Evolutionary conservation across 169 alveolate species (phyloP), one percentile per base, ranked within the genome.

Genomic region (Cryptosporidium bovis): DNA sequence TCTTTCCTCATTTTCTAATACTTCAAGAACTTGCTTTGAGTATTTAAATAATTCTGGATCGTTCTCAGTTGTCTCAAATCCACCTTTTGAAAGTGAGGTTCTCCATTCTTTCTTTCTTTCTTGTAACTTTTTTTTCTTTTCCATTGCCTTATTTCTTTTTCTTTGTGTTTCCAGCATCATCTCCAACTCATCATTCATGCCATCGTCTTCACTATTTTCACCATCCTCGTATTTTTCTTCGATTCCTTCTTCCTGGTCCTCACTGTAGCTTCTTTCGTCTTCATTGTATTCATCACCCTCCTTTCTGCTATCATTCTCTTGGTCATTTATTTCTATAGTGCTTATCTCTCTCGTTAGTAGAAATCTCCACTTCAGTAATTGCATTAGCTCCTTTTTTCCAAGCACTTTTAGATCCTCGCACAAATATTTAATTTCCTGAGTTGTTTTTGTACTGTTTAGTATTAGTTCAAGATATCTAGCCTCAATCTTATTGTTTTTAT

Each of bases 361-460:
- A 46, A 91, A 83, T 29, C 98, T 83, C 98, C 98, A 96, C 83
- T 95, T 95, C 46, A 96, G 90, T 24, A 96, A 71, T 29, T 84
- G 91, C 67, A 90, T 91, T 16, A 96, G 84, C 44, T 96, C 98
- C 2, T 94, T 71, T 27, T 95, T 94, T 3, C 98, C 98, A 29
- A 96, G 92, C 34, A 96, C 97, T 48, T 90, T 90, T 40, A 90
- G 48, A 44, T 90, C 93, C 18, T 56, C 90, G 48, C 96, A 95
- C 24, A 92, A 90, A 20, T 66, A 90, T 31, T 82, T 82, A 13
- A 95, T 89, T 69, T 93, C 97, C 8, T 92, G 90, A 20, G 94
- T 95, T 7, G 98, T 95, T 48, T 91, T 69, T 7, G 92, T 68
- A 66, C 92, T 92, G 62, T 67, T 64, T 36, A 67, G 51, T 2